phyloP scores from a whole-genome alignment of 352 stramenopile species.

The Globisporangium middletonii region DNA sequence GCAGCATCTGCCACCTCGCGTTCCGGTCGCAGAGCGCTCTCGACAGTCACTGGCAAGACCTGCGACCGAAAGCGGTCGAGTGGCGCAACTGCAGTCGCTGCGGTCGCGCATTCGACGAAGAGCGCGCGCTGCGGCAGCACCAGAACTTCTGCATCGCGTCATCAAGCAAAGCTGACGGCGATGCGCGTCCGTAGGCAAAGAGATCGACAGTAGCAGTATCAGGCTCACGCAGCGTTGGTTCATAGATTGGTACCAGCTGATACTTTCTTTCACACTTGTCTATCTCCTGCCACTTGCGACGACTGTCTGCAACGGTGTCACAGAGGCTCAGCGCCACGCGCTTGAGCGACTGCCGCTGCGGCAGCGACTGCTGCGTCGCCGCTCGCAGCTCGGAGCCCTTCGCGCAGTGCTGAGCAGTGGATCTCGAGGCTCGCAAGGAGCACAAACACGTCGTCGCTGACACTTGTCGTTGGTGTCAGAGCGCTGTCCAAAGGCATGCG shows the following conservation, averaged over 20 bases:
- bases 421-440: conserved; percentile 69
- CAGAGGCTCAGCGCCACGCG: conserved; percentile 13
- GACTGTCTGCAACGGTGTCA: too few relatives aligned
- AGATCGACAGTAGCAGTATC: conserved; percentile 1
- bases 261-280: too few relatives aligned
- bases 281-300: too few relatives aligned
- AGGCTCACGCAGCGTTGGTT: too few relatives aligned
- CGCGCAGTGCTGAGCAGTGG: conserved; percentile 50
- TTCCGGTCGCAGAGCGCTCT: conserved; percentile 24
- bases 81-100: conserved; percentile 39
- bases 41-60: conserved; percentile 33
- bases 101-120: conserved; percentile 50
- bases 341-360: conserved; percentile 13
- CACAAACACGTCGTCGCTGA: conserved; percentile 42
- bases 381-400: conserved; percentile 22
- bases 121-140: conserved; percentile 68
- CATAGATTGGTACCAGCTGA: too few relatives aligned
- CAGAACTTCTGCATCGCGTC: conserved; percentile 57
- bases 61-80: conserved; percentile 16
- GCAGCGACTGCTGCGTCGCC: conserved; percentile 6
- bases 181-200: conserved; percentile 8
- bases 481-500: background rate
- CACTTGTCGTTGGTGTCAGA: background rate
- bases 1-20: conserved; percentile 30
- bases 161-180: conserved; percentile 1